Percentiles rank a stretch among this genome's conserved stretches.
Conservation (phyloP, 805 yeast genomes). For the Yarrowia osloensis region DNA sequence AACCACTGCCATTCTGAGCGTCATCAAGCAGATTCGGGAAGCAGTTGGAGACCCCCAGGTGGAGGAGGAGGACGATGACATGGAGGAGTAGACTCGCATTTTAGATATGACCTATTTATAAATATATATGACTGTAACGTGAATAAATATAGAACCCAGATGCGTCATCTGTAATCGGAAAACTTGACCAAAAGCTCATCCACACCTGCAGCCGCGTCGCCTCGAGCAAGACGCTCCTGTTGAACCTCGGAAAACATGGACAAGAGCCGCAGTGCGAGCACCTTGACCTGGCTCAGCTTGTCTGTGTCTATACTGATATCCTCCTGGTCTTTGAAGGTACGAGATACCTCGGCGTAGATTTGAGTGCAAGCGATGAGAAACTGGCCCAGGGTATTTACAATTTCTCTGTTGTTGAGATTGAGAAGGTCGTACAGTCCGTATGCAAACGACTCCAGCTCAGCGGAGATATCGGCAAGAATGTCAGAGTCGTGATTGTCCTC, state of each 20-base stretch:
- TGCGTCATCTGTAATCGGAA: not conserved
- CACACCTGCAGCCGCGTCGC: not conserved
- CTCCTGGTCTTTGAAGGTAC: slow-evolving; percentile 10
- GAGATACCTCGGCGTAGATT: slow-evolving; percentile 5
- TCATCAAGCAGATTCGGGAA: slow-evolving; percentile 50
- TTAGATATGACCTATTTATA: slow-evolving; percentile 25
- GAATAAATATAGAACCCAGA: not conserved
- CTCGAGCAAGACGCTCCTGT: slow-evolving; percentile 5
- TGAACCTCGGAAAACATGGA: slow-evolving; percentile 2
- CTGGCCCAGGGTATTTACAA: slow-evolving; percentile 30
- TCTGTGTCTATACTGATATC: slow-evolving; percentile 4
- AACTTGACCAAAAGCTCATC: slow-evolving; percentile 12
- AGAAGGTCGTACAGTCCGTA: slow-evolving; percentile 14
- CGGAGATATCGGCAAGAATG: not conserved
- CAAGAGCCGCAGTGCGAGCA: not conserved
- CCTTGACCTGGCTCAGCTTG: slow-evolving; percentile 4
- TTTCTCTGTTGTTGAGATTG: slow-evolving; percentile 28
- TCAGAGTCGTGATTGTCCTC: slow-evolving; percentile 15
- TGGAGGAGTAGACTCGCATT: slow-evolving; percentile 13
- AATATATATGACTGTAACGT: slow-evolving; percentile 14
- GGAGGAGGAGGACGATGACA: not conserved
- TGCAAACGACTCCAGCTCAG: slow-evolving; percentile 30
- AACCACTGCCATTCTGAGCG: slow-evolving; percentile 77
- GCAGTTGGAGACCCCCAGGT: slow-evolving; percentile 32
- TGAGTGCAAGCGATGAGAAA: slow-evolving; percentile 23